Evolutionary conservation across 176 grass and related monocot species (phyloP).

Genomic region (Poa annua): DNA sequence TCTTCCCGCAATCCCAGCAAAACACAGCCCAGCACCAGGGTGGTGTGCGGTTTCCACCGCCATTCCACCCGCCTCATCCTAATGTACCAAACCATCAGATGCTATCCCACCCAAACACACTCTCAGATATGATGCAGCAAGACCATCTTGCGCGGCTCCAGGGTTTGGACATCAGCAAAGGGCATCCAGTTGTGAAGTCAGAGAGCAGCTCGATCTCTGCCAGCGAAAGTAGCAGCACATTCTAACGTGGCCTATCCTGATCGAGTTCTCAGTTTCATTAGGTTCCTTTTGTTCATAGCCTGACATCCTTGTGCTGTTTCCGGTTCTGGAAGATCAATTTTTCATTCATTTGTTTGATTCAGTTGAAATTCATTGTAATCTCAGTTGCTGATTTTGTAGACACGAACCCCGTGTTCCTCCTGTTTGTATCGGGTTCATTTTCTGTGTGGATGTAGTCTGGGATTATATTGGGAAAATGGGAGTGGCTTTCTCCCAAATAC

Average conservation of each 20-base stretch:
- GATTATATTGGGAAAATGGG: slow-evolving; percentile 44
- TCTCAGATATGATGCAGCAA: slow-evolving; percentile 87
- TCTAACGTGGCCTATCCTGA: slow-evolving; percentile 60
- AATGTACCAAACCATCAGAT: slow-evolving; percentile 65
- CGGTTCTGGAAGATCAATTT: slow-evolving; percentile 60
- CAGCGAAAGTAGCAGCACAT: slow-evolving; percentile 82
- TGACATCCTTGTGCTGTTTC: slow-evolving; percentile 62
- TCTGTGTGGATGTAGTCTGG: slow-evolving; percentile 46
- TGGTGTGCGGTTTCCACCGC: slow-evolving; percentile 51
- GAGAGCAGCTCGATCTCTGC: slow-evolving; percentile 89
- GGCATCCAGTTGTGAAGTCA: slow-evolving; percentile 69
- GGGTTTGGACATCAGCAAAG: slow-evolving; percentile 87
- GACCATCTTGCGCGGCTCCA: slow-evolving; percentile 69
- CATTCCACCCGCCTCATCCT: slow-evolving; percentile 63
- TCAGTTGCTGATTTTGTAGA: slow-evolving; percentile 51
- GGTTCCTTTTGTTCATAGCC: slow-evolving; percentile 77
- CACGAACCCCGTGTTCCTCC: slow-evolving; percentile 31
- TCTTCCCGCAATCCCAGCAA: slow-evolving; percentile 69
- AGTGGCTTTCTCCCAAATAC: slow-evolving; percentile 36
- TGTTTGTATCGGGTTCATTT: slow-evolving; percentile 58
- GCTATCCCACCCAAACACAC: slow-evolving; percentile 54
- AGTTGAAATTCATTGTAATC: slow-evolving; percentile 63
- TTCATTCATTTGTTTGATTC: slow-evolving; percentile 83
- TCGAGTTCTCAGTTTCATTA: slow-evolving; percentile 48
- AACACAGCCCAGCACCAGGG: slow-evolving; percentile 56